Evolutionary conservation across 73 alveolate species (phyloP).

Genomic region (Stentor roeselii): DNA sequence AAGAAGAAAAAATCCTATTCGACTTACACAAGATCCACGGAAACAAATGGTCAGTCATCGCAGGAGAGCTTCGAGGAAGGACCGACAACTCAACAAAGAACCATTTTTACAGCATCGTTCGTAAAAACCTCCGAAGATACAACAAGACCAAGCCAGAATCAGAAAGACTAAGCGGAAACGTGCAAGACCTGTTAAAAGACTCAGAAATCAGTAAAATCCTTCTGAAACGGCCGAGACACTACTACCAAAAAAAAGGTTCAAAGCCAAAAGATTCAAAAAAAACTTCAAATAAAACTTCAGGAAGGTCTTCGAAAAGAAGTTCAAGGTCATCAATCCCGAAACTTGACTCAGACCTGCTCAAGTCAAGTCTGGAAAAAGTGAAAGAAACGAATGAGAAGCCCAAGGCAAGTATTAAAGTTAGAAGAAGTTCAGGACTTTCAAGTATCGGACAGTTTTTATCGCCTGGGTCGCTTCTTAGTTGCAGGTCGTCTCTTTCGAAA

Average conservation of each 20-base stretch:
- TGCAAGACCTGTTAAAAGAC: not conserved
- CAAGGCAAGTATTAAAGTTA: not conserved
- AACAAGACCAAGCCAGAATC: not conserved
- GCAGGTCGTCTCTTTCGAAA: not conserved
- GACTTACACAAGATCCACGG: constrained; percentile 58
- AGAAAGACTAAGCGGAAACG: not conserved
- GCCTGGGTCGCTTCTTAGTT: not conserved
- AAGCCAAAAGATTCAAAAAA: not conserved
- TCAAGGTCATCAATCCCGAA: not conserved
- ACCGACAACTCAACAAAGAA: constrained; percentile 68
- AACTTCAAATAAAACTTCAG: not conserved
- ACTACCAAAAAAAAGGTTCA: too few relatives aligned
- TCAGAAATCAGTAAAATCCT: not conserved
- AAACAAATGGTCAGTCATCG: constrained; percentile 70
- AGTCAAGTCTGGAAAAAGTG: not conserved
- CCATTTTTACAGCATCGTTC: constrained; percentile 67
- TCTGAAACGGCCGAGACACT: not conserved
- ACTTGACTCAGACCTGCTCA: not conserved
- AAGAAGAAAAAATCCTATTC: constrained; percentile 72
- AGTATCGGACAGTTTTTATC: not conserved
- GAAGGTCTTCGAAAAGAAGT: not conserved
- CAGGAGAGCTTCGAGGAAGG: constrained; percentile 67
- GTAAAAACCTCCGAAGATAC: constrained; percentile 35
- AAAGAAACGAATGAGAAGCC: not conserved
- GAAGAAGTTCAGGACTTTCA: not conserved